These are phyloP conservation scores for Spathaspora gorwiae DNA, from an alignment of 805 yeast species.

Conservation along the genomic window DNA sequence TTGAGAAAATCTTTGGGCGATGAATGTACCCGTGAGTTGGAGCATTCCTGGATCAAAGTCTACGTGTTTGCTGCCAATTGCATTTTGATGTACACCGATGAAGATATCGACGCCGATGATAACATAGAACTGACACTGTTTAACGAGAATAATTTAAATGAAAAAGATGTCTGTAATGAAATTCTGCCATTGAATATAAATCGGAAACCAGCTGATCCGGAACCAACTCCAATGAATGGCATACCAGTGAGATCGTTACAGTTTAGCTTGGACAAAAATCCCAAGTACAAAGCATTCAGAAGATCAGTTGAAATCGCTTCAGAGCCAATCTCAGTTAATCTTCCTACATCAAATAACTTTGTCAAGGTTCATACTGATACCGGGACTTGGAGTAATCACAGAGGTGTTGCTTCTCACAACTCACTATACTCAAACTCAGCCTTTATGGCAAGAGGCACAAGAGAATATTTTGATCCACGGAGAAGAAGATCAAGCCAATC, in stretches of 20 bases:
- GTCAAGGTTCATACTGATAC: neutral
- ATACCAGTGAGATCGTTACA: neutral
- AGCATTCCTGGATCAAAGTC: conserved; percentile 36
- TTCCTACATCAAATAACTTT: conserved; percentile 10
- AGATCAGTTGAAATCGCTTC: conserved; percentile 23
- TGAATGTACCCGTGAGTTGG: conserved; percentile 27
- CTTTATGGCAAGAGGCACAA: too few relatives aligned
- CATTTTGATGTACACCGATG: conserved; percentile 23
- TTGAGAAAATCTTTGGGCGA: conserved; percentile 32
- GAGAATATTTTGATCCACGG: too few relatives aligned
- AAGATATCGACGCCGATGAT: neutral
- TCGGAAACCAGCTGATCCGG: neutral
- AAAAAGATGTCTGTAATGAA: conserved; percentile 8
- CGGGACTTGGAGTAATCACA: too few relatives aligned
- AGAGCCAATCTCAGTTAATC: conserved; percentile 18
- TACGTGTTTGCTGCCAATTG: conserved; percentile 38
- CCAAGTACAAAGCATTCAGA: conserved; percentile 40
- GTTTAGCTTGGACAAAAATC: neutral
- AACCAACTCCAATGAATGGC: neutral
- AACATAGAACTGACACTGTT: conserved; percentile 4
- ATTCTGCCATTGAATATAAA: conserved; percentile 24
- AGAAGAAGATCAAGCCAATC: too few relatives aligned
- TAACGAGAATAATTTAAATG: conserved; percentile 1
- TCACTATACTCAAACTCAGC: too few relatives aligned
- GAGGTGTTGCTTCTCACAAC: too few relatives aligned